Percentiles rank a stretch among this genome's conserved stretches.
Conservation (phyloP, 257 asterid genomes). For the Eucommia ulmoides region DNA sequence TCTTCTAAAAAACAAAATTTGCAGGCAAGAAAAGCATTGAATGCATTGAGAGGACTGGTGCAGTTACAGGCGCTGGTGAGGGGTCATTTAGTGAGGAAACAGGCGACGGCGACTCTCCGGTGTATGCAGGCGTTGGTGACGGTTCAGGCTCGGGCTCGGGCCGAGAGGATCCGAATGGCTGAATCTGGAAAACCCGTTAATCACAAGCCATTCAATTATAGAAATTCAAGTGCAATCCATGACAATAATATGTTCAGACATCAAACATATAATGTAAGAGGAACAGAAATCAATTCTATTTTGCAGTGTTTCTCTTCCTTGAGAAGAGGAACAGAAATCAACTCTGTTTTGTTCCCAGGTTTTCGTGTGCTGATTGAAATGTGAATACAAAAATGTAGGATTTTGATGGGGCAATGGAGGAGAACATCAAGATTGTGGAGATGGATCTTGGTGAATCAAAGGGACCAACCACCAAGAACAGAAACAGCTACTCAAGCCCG, state of each 20-base stretch:
- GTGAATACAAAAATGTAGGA: conserved; percentile 37
- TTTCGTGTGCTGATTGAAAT: no score
- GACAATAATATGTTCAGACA: no score
- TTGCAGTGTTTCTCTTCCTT: no score
- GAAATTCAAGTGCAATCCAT: no score
- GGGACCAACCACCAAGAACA: conserved; percentile 34
- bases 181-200: conserved; percentile 35
- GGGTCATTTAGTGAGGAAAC: conserved; percentile 88
- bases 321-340: no score
- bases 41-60: conserved; percentile 87
- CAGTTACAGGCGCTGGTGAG: conserved; percentile 88
- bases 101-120: conserved; percentile 72
- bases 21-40: conserved; percentile 89
- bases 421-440: conserved; percentile 87
- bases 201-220: conserved; percentile 39
- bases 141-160: conserved; percentile 76
- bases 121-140: conserved; percentile 85
- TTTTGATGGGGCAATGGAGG: conserved; percentile 41
- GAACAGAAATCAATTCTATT: no score
- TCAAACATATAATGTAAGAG: no score
- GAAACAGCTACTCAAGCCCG: conserved; percentile 65
- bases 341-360: no score
- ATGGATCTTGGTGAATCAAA: conserved; percentile 69
- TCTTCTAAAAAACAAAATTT: conserved; percentile 1
- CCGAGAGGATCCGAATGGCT: conserved; percentile 48